Evolutionary conservation across 2,329 filamentous ascomycete genomes (phyloP).

Genomic region (Emmonsia crescens): DNA sequence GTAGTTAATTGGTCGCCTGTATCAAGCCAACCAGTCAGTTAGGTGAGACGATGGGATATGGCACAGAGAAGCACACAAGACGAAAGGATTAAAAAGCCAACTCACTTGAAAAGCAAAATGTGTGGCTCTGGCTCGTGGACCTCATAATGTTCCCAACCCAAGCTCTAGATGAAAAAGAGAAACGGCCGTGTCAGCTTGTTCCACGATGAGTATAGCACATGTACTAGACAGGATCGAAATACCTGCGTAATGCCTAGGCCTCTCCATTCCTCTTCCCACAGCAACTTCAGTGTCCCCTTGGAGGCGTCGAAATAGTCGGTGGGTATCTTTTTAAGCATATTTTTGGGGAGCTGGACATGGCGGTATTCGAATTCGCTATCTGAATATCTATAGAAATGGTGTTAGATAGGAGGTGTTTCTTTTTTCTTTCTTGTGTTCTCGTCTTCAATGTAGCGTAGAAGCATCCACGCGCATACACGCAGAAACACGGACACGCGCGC

Average conservation of each 20-base stretch:
- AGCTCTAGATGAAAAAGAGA: constrained; percentile 50
- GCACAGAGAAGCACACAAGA: constrained; percentile 6
- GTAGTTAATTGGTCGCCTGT: constrained; percentile 73
- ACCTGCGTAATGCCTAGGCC: constrained; percentile 95
- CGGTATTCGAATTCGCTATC: constrained; percentile 93
- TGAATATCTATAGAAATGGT: constrained; percentile 59
- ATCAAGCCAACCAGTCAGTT: constrained; percentile 16
- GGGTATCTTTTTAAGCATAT: constrained; percentile 95
- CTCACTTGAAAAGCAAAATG: constrained; percentile 86
- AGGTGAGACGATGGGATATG: constrained; percentile 9
- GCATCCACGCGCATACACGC: no score
- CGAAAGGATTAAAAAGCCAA: constrained; percentile 7
- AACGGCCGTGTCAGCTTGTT: not conserved
- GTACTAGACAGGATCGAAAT: constrained; percentile 12
- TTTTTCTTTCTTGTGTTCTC: not conserved
- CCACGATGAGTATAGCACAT: not conserved
- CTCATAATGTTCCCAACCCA: constrained; percentile 99
- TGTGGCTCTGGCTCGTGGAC: constrained; percentile 98
- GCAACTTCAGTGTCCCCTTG: constrained; percentile 85
- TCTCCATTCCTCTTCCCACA: constrained; percentile 99
- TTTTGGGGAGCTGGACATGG: constrained; percentile 93
- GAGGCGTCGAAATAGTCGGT: constrained; percentile 83
- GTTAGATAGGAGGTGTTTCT: not conserved
- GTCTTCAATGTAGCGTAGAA: no score
- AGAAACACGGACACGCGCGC: not conserved